Base-by-base conservation (phyloP, 148 eudicot genomes). In the Talinum fruticosum region DNA sequence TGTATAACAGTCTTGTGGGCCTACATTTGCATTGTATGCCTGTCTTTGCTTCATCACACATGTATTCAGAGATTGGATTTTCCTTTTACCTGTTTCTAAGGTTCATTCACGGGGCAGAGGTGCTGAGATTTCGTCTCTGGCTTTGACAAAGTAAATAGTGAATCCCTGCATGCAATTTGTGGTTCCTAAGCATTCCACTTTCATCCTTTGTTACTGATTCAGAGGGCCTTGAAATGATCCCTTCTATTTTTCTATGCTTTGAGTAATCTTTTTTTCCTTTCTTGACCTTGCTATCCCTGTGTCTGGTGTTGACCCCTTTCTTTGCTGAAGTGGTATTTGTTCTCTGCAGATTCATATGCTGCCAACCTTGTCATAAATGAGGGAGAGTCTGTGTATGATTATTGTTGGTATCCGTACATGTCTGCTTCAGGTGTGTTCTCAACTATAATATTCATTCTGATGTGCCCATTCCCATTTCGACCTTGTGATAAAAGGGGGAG, bases 391-490 rank as follows among this genome's bases (percentile, higher is more conserved):
- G 86, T 93, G n/a, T 96, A 96, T 85, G 99, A 96, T 81, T 93
- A 81, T 80, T 93, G 97, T 84, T 96, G 99, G 99, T 96, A 96
- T 76, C 99, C 99, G 1, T 83, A 78, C 86, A 96, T 96, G 99
- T 91, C 96, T 75, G 86, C 92, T 86, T 90, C 97, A 86, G 97
- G 99, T 96, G 75, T 75, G 74, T 74, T 65, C 44, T 74, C 54
- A 57, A 14, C n/a, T 35, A 14, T 54, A 34, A 38, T 6, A 23
- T 8, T 13, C 71, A 24, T n/a, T 59, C 37, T 75, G 6, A 12
- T 30, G 29, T 53, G 35, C 24, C 38, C 47, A 41, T 64, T 59
- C 15, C 69, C 24, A n/a, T 45, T 34, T 35, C 53, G 73, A 24
- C 51, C 32, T 4, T 35, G 21, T 24, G 37, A 12, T 45, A n/a